Base-by-base conservation (phyloP, 73 alveolate species). In the Diophrys appendiculata region DNA sequence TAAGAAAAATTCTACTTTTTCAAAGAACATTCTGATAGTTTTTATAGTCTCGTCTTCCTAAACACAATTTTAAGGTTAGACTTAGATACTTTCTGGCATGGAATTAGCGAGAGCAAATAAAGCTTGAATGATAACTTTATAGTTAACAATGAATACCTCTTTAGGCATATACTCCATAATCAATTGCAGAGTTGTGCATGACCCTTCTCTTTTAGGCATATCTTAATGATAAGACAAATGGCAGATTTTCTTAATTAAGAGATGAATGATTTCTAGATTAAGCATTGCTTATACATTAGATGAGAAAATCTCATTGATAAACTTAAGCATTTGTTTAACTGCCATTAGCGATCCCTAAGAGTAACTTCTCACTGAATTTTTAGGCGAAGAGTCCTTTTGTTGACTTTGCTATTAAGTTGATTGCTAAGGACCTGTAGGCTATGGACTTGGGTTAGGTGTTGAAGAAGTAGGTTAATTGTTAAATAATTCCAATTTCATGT, bases 171-270 rank as follows among this genome's bases (percentile, higher is more conserved):
- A 81, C 31, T 82, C 54, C 25, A 82, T 34, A 52, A 82, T 69
- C 30, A 82, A 56, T 52, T 73, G 29, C 13, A 82, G 69, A 1
- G 90, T 77, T n/a, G 29, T 73, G 31, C 22, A 54, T 1, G 84
- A 71, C 0, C 84, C 90, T 52, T 72, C 90, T 64, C 77, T 73
- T 43, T 82, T 82, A 52, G 90, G 90, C 29, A 82, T 18, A 52
- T 82, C 90, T 1, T 72, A 26, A 1, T 72, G 84, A 52, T 82
- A 82, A 53, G 84, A 33, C 67, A 82, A 35, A 34, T 82, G 90
- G 74, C 90, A 82, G n/a, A 82, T 72, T 80, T 82, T 82, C 55
- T 73, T 24, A 65, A 69, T 73, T 35, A 82, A 32, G 27, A 73
- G 18, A 53, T 73, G 65, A 1, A 82, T 25, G n/a, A 82, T 72